Evolutionary conservation across 1,284 basidiomycete species (phyloP).

Genomic region (Ganoderma leucocontextum): DNA sequence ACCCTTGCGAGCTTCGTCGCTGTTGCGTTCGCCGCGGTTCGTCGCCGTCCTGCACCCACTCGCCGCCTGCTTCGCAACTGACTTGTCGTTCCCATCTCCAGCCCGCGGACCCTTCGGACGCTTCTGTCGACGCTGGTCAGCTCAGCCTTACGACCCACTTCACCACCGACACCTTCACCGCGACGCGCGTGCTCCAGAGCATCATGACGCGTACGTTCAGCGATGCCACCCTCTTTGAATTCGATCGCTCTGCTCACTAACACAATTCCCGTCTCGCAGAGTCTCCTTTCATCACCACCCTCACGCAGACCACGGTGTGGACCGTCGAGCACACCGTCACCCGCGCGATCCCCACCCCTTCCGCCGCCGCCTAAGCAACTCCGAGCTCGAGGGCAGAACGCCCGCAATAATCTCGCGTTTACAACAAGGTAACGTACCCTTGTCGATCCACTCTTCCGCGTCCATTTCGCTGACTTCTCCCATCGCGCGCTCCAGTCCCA

Average conservation of each 20-base stretch:
- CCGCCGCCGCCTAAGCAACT: neutral
- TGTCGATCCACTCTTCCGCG: neutral
- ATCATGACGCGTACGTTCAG: slow-evolving; percentile 20
- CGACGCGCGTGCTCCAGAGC: slow-evolving; percentile 27
- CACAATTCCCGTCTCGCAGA: neutral
- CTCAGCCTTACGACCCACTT: slow-evolving; percentile 24
- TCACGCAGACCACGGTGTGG: slow-evolving; percentile 26
- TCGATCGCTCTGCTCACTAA: neutral
- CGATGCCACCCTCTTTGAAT: too few species aligned
- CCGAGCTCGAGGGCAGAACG: neutral
- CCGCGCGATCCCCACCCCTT: slow-evolving; percentile 1
- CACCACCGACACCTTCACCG: slow-evolving; percentile 31
- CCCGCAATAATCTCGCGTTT: neutral
- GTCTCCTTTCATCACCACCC: slow-evolving; percentile 28
- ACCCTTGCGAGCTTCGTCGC: slow-evolving; percentile 27
- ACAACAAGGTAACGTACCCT: neutral
- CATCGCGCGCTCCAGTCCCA: neutral
- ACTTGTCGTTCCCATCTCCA: neutral
- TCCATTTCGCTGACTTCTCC: neutral
- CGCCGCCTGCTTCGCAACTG: neutral
- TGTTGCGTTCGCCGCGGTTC: slow-evolving; percentile 24
- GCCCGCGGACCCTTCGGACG: neutral
- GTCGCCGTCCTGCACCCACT: slow-evolving; percentile 1
- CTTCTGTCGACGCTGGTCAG: neutral
- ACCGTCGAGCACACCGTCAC: slow-evolving; percentile 30